Base-by-base conservation (phyloP, 208 protist species). In the Leishmania martiniquensis region DNA sequence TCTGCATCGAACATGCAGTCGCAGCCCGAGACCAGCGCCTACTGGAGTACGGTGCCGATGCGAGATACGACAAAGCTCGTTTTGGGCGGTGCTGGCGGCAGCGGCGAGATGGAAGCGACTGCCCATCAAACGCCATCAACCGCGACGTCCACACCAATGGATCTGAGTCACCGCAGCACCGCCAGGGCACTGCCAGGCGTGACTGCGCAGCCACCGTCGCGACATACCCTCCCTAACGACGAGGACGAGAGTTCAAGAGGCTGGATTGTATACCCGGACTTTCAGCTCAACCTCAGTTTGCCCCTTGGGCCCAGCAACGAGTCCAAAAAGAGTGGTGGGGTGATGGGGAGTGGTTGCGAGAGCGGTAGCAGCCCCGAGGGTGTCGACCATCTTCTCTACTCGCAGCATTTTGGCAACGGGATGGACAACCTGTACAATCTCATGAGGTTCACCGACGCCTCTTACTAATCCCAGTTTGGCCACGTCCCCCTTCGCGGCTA, bases 351-450 rank as follows among this genome's bases (percentile, higher is more conserved):
- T 55, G 32, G 29, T 13, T 22, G 37, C 59, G 59, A 47, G 22
- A 77, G 52, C 51, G 34, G 25, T 12, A 77, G 42, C 22, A 68
- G n/a, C 44, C 72, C 45, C 59, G 45, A 70, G 2, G 59, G 13
- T 39, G 62, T 12, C 22, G 68, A 79, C 22, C 54, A 47, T 5
- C 60, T 76, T 39, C 55, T 20, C 66, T 79, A 79, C 52, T 34
- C 72, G 44, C 79, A 78, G 51, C 49, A 70, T 42, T 52, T 76
- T 3, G 44, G 47, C 51, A 52, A 72, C 42, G 74, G 65, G 44
- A 54, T 59, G 52, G 69, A 78, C 51, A 67, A 72, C 57, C 69
- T 83, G 10, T 83, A 76, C 69, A 68, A 67, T 10, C 72, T 79
- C 20, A 75, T 83, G 57, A 54, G 69, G 20, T 79, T 79, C 69